Base-by-base conservation (phyloP, 176 grass and related monocot species). In the Oryza rufipogon region DNA sequence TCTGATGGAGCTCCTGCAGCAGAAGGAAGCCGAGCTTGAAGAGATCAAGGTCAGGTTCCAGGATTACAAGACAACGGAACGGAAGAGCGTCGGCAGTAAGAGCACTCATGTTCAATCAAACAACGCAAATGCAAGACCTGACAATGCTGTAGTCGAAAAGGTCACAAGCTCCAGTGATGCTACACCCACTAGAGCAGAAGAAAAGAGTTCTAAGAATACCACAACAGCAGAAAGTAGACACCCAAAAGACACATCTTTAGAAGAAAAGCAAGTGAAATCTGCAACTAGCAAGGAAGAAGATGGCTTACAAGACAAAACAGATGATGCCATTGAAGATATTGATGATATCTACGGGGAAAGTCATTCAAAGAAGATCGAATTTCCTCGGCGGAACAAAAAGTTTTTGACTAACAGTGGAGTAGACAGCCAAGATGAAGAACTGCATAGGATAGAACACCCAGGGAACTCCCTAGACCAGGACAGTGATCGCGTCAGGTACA, bases 1-100 rank as follows among this genome's bases (percentile, higher is more conserved):
- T 79, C 81, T 98, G n/a, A 91, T 90, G 79, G 77, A 93, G 76
- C 84, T 92, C 51, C 56, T 98, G 17, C 90, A 98, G 61, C 28
- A 70, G 47, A 98, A 96, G 83, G 91, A 98, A 71, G 66, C 77
- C 0, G 86, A 96, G 77, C 92, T 98, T 19, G 93, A 98, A 85
- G 91, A 96, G 76, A 86, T 98, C 68, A 96, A 89, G 77, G 30
- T 51, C 7, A 89, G 52, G 48, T 80, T 84, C 81, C 86, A 75
- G 70, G 75, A 84, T 41, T 20, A 60, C 73, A 78, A 70, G 51
- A 86, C 70, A 70, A 14, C 70, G 70, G 64, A 87, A 15, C 84
- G 70, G 63, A 66, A 22, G 0, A 22, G 17, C 1, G 12, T 70
- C 34, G 63, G 49, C 67, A 81, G 46, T 20, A 86, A 51, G 20